Evolutionary conservation across 2,329 filamentous ascomycete genomes (phyloP).

Genomic region (Torrubiella hemipterigena): DNA sequence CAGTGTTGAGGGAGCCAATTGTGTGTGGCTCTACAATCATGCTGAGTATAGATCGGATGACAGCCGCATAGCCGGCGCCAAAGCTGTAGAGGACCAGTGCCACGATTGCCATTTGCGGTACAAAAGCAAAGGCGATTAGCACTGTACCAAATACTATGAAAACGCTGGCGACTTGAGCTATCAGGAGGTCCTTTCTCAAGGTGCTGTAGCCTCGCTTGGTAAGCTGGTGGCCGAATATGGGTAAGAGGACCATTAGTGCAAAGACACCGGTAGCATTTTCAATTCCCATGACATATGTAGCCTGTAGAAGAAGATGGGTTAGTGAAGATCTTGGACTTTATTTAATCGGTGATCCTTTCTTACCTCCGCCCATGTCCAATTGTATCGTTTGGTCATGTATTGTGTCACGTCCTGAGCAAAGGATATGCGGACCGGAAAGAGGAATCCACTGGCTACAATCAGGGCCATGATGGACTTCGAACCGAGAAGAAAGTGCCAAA

Average conservation of each 20-base stretch:
- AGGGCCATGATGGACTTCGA: conserved; percentile 26
- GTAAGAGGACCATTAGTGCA: conserved; percentile 25
- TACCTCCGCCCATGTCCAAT: conserved; percentile 33
- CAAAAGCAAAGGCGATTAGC: conserved; percentile 22
- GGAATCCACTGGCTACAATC: conserved; percentile 18
- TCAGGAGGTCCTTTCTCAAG: conserved; percentile 26
- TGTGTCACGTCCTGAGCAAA: conserved; percentile 30
- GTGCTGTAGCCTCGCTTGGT: conserved; percentile 16
- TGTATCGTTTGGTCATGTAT: conserved; percentile 38
- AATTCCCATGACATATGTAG: conserved; percentile 28
- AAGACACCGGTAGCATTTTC: conserved; percentile 23
- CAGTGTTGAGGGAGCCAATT: conserved; percentile 40
- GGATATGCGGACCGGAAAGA: conserved; percentile 17
- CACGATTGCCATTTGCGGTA: conserved; percentile 20
- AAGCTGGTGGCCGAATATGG: conserved; percentile 19
- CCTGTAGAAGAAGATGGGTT: no score
- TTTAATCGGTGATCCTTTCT: not conserved
- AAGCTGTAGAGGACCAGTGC: conserved; percentile 32
- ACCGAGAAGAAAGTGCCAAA: conserved; percentile 25
- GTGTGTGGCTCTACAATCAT: conserved; percentile 40
- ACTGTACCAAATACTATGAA: conserved; percentile 21
- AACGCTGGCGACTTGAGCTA: conserved; percentile 21
- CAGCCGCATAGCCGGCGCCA: conserved; percentile 28
- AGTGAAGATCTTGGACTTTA: no score
- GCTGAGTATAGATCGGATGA: conserved; percentile 39